Evolutionary conservation across 2,329 filamentous ascomycete species (phyloP), one percentile per base, ranked within the genome.

Genomic region (Cladophialophora bantiana): DNA sequence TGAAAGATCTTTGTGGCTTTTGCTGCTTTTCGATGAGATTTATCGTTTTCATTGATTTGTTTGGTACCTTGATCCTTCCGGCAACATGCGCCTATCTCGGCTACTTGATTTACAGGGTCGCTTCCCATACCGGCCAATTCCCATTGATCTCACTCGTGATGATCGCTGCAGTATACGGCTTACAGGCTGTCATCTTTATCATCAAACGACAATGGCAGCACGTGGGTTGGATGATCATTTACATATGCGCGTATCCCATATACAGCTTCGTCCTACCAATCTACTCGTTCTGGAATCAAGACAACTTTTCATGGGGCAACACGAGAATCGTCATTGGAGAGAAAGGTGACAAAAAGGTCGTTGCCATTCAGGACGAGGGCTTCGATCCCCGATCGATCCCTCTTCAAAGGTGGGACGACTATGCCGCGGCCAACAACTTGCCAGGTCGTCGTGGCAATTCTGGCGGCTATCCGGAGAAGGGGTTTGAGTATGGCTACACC

Each of bases 271-370:
- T 96, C 70, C 86, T 99, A 12, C 95, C 95, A 0, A 82, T 99
- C 70, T 99, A 98, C 83, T 97, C 94, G 0, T 99, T 99, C 89
- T 99, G 95, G 95, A 96, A 97, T 81, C 94, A 97, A 79, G 95
- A 99, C 80, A 94, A 99, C 81, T 99, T 99, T 85, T 90, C 90
- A 1, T 99, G 95, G 95, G 95, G 95, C 85, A 98, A 95, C 82
- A 99, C 95, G 0, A 93, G 95, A 86, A 89, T 99, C 71, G 95
- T 99, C 72, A 91, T 98, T 72, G 94, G 93, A 67, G 95, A 99
- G 79, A 93, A 94, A 78, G 94, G 94, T 70, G 87, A 87, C 77
- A 97, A 96, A 82, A 89, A 96, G 76, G 84, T 97, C n/a, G 85
- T 99, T 61, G 93, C 93, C 0, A 88, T 94, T 2, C 86, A 88